Conservation (phyloP, 805 yeast species). For the Schwanniomyces pseudopolymorphus region DNA sequence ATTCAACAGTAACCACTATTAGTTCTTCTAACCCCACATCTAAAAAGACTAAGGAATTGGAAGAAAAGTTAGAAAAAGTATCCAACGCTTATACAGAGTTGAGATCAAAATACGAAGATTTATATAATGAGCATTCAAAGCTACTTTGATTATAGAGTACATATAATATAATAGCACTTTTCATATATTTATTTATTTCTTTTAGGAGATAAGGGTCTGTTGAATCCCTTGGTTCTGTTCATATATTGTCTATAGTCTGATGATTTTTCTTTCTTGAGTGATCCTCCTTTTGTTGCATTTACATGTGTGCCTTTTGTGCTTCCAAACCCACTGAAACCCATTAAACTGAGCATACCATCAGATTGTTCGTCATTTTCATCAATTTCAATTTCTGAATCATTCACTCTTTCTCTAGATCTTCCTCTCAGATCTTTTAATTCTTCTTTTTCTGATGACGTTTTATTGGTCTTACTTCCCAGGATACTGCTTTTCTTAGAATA, state of each 20-base stretch:
- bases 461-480: not conserved
- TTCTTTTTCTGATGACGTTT: not conserved
- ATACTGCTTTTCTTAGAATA: not conserved
- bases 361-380: conserved; percentile 20
- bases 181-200: conserved; percentile 11
- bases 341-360: conserved; percentile 37
- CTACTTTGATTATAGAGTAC: conserved; percentile 12
- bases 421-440: conserved; percentile 16
- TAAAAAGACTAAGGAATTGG: conserved; percentile 25
- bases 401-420: conserved; percentile 15
- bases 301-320: conserved; percentile 60
- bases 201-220: conserved; percentile 52
- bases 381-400: conserved; percentile 10
- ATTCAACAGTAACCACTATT: conserved; percentile 25
- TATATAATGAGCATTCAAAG: conserved; percentile 50
- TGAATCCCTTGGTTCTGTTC: conserved; percentile 57
- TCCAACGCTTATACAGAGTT: conserved; percentile 60
- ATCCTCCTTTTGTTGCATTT: conserved; percentile 47
- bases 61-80: conserved; percentile 48
- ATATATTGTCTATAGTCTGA: conserved; percentile 58
- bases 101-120: conserved; percentile 58
- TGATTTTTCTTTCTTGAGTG: conserved; percentile 34
- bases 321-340: conserved; percentile 60
- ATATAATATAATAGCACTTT: not conserved
- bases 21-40: not conserved